Base-by-base conservation (phyloP, 2,329 filamentous ascomycete genomes). In the Aspergillus luchuensis region DNA sequence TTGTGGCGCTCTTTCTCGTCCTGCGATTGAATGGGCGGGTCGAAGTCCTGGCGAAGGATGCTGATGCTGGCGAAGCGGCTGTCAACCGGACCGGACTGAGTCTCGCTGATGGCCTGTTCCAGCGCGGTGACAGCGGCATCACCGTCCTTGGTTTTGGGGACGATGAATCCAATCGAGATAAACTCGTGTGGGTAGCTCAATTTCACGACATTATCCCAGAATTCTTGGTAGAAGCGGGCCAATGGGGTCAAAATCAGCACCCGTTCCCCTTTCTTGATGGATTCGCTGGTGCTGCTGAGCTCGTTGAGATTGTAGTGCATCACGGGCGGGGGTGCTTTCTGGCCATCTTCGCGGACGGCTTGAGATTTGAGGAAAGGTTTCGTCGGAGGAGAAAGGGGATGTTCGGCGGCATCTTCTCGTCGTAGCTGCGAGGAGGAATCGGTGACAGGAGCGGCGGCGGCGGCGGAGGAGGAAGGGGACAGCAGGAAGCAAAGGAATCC, bases 281-380 rank as follows among this genome's bases (percentile, higher is more conserved):
- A 91, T 66, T 90, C 85, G 55, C 84, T 76, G 19, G 93, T 90
- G 60, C 91, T 91, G 47, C 93, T 97, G 68, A 98, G 86, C 78
- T 94, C 93, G 83, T 98, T 98, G 79, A 99, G 89, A 76, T 96
- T 88, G 82, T 97, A 98, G 76, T 91, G 92, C 39, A 91, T 87
- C 50, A 99, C 93, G 8, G 94, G 93, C 57, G 94, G 92, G 52
- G 92, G 89, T 47, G 83, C 81, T 58, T 78, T 73, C 67, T 78
- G 82, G 61, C 75, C 83, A 72, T 82, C 85, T 30, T 69, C 62
- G 50, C 71, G 69, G 28, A 71, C 41, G 60, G 78, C 79, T 67
- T 87, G 85, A 23, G 85, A 80, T 73, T 92, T 93, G 71, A 85
- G 83, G 78, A 91, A 91, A 36, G 89, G 88, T 60, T 90, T 87